Evolutionary conservation across 495 filamentous ascomycete species (phyloP), one percentile per base, ranked within the genome.

Genomic region (Aspergillus bertholletiae): DNA sequence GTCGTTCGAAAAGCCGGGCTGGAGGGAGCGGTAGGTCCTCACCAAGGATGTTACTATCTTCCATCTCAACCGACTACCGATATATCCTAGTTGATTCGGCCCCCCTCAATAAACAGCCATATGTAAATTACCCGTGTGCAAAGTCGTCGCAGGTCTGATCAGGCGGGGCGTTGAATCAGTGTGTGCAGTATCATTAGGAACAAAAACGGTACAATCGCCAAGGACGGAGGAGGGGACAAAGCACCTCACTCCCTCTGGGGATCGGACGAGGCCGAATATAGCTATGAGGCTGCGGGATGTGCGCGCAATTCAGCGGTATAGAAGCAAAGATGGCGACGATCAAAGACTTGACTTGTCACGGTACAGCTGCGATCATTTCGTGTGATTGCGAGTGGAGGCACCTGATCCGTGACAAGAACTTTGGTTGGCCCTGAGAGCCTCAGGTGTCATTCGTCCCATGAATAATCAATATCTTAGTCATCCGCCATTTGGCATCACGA

Each of bases 11-110:
- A 46, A 92, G 81, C 55, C 84, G 82, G 54, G 83, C 70, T 32
- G 87, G 87, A 55, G 85, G 84, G 60, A 86, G 82, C 65, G 85
- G 78, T 62, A 83, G 72, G 67, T 88, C 84, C 57, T 88, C 83
- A 61, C 72, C 75, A 59, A 79, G 62, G 44, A 74, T 61, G 58
- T 69, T 60, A 47, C 64, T 72, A 49, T 74, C 67, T 54, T 75
- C 72, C 72, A 75, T 75, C 56, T 61, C 56, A 52, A 55, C 55
- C 53, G 50, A 56, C 56, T 50, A 45, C 56, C 50, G 37, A 51
- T 39, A 52, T 58, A 56, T 60, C 54, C 56, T 59, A 32, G 46
- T 37, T 48, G 34, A 40, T 47, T 39, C 35, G 7, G 15, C 41
- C 54, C 54, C 58, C 52, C 52, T 66, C 60, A 63, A 48, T 46